These are phyloP conservation scores for Proliferodiscus dingleyae DNA, from an alignment of 2,329 filamentous ascomycete species.

Conservation along the genomic window DNA sequence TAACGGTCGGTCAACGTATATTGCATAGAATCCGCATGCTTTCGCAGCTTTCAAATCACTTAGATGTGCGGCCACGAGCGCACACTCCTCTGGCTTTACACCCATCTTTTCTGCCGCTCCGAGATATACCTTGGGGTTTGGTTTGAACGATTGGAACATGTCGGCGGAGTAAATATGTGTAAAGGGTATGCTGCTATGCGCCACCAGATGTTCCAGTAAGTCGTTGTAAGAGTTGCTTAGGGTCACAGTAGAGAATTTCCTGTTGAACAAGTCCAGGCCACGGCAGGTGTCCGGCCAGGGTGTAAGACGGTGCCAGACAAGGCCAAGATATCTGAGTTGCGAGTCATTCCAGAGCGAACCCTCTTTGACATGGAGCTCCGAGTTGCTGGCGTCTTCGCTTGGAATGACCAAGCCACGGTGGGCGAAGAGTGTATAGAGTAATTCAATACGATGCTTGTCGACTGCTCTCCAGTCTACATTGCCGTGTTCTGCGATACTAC, in stretches of 20 bases:
- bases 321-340: constrained; percentile 17
- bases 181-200: constrained; percentile 55
- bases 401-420: constrained; percentile 12
- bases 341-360: constrained; percentile 16
- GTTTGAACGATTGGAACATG: constrained; percentile 70
- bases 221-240: constrained; percentile 68
- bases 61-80: constrained; percentile 72
- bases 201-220: constrained; percentile 58
- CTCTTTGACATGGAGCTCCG: constrained; percentile 13
- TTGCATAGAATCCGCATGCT: constrained; percentile 40
- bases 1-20: constrained; percentile 12
- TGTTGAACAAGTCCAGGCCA: constrained; percentile 51
- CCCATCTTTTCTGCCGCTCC: constrained; percentile 58
- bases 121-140: constrained; percentile 59
- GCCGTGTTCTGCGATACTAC: constrained; percentile 11
- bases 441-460: constrained; percentile 16
- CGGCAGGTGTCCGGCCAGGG: constrained; percentile 60
- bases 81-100: constrained; percentile 51
- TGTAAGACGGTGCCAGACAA: constrained; percentile 62
- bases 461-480: constrained; percentile 16
- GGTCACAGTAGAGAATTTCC: constrained; percentile 52
- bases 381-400: constrained; percentile 14
- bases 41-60: constrained; percentile 62
- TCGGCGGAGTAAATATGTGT: constrained; percentile 60
- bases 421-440: constrained; percentile 13